A percentile compares a stretch with the other conserved stretches of the same genome.
These are phyloP conservation scores for Umbelopsis ramanniana DNA, from an alignment of 192 early-diverging fungal species.

Conservation along the genomic window DNA sequence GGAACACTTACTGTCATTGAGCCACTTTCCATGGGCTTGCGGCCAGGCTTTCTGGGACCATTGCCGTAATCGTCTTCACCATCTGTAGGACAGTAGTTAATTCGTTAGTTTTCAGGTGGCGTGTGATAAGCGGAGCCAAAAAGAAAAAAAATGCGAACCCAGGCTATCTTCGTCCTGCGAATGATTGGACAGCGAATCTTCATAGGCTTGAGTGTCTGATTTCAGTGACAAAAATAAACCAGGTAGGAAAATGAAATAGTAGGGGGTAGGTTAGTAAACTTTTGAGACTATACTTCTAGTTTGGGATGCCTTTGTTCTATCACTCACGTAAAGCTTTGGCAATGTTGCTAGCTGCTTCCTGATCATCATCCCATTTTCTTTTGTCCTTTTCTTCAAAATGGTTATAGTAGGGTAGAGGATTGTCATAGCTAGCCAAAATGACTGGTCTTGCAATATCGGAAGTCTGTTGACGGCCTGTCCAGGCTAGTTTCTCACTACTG, in stretches of 20 bases:
- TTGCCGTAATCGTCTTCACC: conserved; percentile 12
- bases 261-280: conserved; percentile 18
- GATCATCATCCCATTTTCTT: conserved; percentile 18
- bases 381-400: conserved; percentile 15
- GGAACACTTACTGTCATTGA: neutral
- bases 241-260: neutral
- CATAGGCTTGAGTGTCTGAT: conserved; percentile 19
- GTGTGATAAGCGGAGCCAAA: conserved; percentile 14
- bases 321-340: conserved; percentile 12
- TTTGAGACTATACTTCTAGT: neutral
- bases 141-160: conserved; percentile 1
- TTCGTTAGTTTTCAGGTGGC: neutral
- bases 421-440: conserved; percentile 7
- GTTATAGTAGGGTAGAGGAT: conserved; percentile 18
- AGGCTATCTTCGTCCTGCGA: conserved; percentile 24
- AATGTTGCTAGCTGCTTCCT: conserved; percentile 15
- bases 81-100: conserved; percentile 9
- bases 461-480: conserved; percentile 3
- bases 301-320: conserved; percentile 11
- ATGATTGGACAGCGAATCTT: conserved; percentile 20
- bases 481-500: conserved; percentile 12
- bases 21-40: conserved; percentile 20
- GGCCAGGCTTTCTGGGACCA: conserved; percentile 18
- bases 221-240: conserved; percentile 6
- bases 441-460: neutral